These are phyloP conservation scores for Mortierella sp. DNA, from an alignment of 371 early-diverging fungal genomes.

Conservation along the genomic window DNA sequence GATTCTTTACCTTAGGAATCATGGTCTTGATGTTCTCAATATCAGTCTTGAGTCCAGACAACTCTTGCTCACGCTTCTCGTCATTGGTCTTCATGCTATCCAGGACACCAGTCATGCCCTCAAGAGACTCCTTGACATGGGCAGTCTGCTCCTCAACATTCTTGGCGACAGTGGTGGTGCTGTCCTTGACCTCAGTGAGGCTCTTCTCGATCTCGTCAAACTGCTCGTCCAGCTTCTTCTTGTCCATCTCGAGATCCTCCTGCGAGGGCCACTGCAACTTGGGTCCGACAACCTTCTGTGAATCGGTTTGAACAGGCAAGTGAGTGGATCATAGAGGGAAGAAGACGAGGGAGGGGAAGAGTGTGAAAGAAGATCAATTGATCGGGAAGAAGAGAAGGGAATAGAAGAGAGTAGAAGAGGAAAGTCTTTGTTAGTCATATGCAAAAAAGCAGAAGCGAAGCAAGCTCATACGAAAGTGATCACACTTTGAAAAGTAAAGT, in stretches of 20 bases:
- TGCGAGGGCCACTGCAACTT: slow-evolving; percentile 78
- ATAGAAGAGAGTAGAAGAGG: neutral
- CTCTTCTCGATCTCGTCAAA: slow-evolving; percentile 81
- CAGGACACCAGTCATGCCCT: slow-evolving; percentile 74
- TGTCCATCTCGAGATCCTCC: slow-evolving; percentile 79
- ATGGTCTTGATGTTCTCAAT: slow-evolving; percentile 82
- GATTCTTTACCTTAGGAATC: slow-evolving; percentile 81
- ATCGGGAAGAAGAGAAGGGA: neutral
- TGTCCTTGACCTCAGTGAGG: slow-evolving; percentile 76
- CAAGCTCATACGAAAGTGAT: neutral
- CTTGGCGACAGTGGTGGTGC: slow-evolving; percentile 69
- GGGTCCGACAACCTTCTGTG: slow-evolving; percentile 79
- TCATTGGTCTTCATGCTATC: slow-evolving; percentile 82
- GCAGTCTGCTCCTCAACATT: slow-evolving; percentile 79
- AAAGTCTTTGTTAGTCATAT: neutral
- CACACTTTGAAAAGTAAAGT: slow-evolving; percentile 9
- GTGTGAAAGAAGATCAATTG: no score
- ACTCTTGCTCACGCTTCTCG: slow-evolving; percentile 77
- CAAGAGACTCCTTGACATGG: slow-evolving; percentile 80
- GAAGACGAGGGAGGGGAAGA: neutral
- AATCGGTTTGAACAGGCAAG: neutral
- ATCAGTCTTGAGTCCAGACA: slow-evolving; percentile 80
- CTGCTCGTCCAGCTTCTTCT: slow-evolving; percentile 81
- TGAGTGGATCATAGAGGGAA: neutral
- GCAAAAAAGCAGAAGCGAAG: neutral